Conservation (phyloP, 106 monocot species). For the Triglochin maritima region DNA sequence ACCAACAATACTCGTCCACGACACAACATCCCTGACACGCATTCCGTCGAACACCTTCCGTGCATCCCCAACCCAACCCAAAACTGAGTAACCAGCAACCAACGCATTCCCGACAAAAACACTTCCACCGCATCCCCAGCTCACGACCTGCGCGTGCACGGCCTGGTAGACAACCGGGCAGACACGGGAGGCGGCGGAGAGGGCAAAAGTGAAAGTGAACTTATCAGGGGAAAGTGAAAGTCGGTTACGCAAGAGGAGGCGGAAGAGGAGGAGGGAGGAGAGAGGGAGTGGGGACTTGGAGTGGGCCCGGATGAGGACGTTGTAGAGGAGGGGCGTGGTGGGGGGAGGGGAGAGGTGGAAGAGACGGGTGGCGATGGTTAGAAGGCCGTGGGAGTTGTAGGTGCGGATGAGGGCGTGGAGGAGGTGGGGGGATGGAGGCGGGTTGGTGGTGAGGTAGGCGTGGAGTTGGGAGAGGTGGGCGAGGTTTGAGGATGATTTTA, state of each 20-base stretch:
- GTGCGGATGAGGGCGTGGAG: not conserved
- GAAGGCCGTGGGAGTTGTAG: not conserved
- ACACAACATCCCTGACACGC: not conserved
- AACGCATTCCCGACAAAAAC: constrained; percentile 22
- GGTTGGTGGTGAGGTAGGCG: not conserved
- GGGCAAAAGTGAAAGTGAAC: too few species aligned
- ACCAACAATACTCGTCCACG: not conserved
- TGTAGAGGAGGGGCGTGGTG: not conserved
- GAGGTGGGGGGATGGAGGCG: not conserved
- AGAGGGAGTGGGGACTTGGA: not conserved
- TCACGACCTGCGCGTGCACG: too few species aligned
- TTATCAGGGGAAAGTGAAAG: not conserved
- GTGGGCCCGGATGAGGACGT: constrained; percentile 2
- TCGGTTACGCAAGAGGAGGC: not conserved
- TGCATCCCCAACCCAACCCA: constrained; percentile 11
- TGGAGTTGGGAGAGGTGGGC: not conserved
- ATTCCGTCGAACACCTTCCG: not conserved
- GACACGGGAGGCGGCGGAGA: too few species aligned
- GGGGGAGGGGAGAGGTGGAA: not conserved
- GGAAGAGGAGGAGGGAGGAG: not conserved
- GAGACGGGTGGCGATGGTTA: not conserved
- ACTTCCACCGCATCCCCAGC: not conserved
- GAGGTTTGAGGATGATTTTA: not conserved
- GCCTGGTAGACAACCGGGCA: too few species aligned
- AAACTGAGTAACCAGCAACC: constrained; percentile 15